These are phyloP conservation scores for Pseudisothecium myosuroides DNA, from an alignment of 225 moss, liverwort and hornwort genomes.

Conservation along the genomic window DNA sequence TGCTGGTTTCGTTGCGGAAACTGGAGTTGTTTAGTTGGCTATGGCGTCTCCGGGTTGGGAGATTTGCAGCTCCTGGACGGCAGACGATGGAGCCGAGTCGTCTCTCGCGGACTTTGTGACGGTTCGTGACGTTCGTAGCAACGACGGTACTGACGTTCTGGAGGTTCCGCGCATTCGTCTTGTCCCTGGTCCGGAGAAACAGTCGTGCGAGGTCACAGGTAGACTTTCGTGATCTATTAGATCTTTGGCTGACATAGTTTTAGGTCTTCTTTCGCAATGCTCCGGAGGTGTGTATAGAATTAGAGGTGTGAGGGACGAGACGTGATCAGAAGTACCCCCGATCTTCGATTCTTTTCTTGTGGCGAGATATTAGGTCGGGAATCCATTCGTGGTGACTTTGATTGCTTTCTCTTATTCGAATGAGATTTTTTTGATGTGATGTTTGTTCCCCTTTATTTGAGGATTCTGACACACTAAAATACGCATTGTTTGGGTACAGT, in stretches of 20 bases:
- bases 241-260: neutral
- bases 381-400: neutral
- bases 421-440: neutral
- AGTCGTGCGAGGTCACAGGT: conserved; percentile 43
- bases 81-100: neutral
- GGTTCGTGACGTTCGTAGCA: conserved; percentile 1
- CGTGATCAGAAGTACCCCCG: neutral
- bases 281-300: neutral
- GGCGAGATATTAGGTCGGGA: neutral
- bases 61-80: conserved; percentile 12
- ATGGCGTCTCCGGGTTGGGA: conserved; percentile 26
- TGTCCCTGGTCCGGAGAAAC: conserved; percentile 33
- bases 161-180: conserved; percentile 11
- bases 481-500: neutral
- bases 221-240: neutral
- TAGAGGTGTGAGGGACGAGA: neutral
- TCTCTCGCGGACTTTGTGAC: neutral
- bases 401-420: neutral
- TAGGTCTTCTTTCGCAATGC: neutral
- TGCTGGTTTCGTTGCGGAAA: neutral
- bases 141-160: neutral
- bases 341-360: neutral
- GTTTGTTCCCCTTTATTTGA: neutral
- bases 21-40: neutral
- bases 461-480: neutral